Base-by-base conservation (phyloP, 2,329 filamentous ascomycete species). In the Tympanopsis confertula region DNA sequence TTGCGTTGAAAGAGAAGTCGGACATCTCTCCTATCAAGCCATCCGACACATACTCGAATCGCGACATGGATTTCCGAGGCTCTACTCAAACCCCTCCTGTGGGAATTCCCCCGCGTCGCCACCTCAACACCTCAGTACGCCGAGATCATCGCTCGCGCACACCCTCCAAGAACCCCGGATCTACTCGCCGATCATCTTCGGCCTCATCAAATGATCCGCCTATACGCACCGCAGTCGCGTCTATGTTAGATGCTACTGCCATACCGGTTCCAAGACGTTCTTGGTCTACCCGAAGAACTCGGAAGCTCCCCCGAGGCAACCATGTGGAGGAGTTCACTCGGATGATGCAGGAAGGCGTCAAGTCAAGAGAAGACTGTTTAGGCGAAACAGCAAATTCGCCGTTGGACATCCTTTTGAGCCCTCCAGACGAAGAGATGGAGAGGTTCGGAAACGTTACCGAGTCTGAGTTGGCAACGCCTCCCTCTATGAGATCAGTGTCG, bases 191-290 rank as follows among this genome's bases (percentile, higher is more conserved):
- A 47, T 26, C 39, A 48, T 4, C 37, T 47, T 41, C 14, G 22
- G 22, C 32, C 20, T 19, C 41, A 38, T 43, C 40, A 20, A 14
- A 37, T 37, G 24, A 35, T 18, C 22, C 30, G 24, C 18, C 26
- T 12, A 24, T 38, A 17, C 4, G 14, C 39, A 13, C 66, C n/a
- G 65, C 71, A 17, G 65, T 77, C 37, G 71, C 70, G 19, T 71
- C 70, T 7, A 56, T 79, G 39, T 56, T 79, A 22, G 69, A 74
- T 39, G 65, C 74, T 35, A 79, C 74, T 2, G 57, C 69, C 2
- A 78, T 79, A 36, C 74, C 73, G 3, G 63, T 65, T 15, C 68
- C 67, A 41, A 55, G 55, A 32, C 55, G 55, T 35, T 58, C 55
- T 3, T 53, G 56, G 42, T 56, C 57, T 7, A 54, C 55, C 42